Conservation (phyloP, 1,284 basidiomycete species). For the Ustilago trichophora region DNA sequence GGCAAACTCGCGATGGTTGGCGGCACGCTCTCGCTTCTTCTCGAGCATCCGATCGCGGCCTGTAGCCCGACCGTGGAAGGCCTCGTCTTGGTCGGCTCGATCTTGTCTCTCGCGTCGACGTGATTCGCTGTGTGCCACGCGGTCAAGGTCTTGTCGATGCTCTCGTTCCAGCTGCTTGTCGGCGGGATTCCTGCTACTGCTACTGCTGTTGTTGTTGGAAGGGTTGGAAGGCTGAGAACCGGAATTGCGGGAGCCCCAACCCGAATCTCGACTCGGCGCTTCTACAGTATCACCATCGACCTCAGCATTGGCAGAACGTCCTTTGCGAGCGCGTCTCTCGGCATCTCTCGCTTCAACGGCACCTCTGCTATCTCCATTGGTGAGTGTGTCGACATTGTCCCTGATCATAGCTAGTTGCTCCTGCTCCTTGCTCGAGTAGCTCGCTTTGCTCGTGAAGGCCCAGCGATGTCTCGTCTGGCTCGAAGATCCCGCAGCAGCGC, state of each 20-base stretch:
- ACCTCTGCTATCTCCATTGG: slow-evolving; percentile 34
- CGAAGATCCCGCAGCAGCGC: slow-evolving; percentile 2
- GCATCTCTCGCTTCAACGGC: slow-evolving; percentile 41
- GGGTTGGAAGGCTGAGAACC: too few relatives aligned
- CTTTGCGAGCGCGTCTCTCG: slow-evolving; percentile 12
- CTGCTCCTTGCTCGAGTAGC: slow-evolving; percentile 19
- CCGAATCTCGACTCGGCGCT: slow-evolving; percentile 6
- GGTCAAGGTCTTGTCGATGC: slow-evolving; percentile 5
- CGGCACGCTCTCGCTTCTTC: slow-evolving; percentile 20
- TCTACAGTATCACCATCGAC: slow-evolving; percentile 1
- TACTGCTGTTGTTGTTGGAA: too few relatives aligned
- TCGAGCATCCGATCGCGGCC: slow-evolving; percentile 50
- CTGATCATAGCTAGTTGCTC: slow-evolving; percentile 26
- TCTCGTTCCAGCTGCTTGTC: slow-evolving; percentile 19
- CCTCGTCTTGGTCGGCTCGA: slow-evolving; percentile 10
- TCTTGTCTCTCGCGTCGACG: slow-evolving; percentile 4
- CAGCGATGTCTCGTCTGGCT: slow-evolving; percentile 42
- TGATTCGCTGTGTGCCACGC: background rate
- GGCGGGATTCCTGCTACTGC: background rate
- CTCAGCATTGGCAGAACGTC: background rate
- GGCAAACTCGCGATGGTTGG: slow-evolving; percentile 43
- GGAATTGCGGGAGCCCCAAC: slow-evolving; percentile 13
- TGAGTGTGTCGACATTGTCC: slow-evolving; percentile 47
- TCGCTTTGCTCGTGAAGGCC: slow-evolving; percentile 15
- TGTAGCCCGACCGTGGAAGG: slow-evolving; percentile 36